Evolutionary conservation across 2,329 filamentous ascomycete species (phyloP), one percentile per base, ranked within the genome.

Genomic region (Alternaria sp.): DNA sequence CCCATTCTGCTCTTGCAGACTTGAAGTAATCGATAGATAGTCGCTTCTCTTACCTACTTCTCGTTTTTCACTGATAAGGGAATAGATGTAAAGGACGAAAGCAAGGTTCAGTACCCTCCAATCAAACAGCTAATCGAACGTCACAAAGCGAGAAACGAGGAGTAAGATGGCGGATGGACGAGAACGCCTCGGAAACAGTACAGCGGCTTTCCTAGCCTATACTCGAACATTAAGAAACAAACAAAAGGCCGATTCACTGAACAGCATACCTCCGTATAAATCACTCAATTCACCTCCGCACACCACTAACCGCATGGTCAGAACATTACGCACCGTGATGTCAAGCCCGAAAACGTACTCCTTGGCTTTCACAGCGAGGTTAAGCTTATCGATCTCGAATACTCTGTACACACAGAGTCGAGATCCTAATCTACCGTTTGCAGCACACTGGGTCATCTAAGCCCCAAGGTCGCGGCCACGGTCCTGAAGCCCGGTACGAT

Each of bases 331-430:
- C 93, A 97, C 80, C 87, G 93, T 57, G 93, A 97, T 72, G 96
- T 97, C 81, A 97, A 97, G 82, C 93, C 14, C 3, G 94, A 97
- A 81, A 97, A 97, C 72, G 97, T 97, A 65, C 85, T 97, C n/a
- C 89, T 97, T 27, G 94, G 94, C 4, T 92, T 97, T 59, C 93
- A 97, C 75, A 93, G 92, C 63, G 94, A 98, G 84, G 93, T 97
- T 82, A 97, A 97, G 81, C 93, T 97, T 73, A 95, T 92, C 7
- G 94, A 97, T 80, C 97, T 97, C 74, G 94, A 94, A 57, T 97
- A 93, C 93, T 95, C 92, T 79, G 94, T 97, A 6, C 94, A 97
- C 80, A 94, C 94, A 5, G 93, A 93, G 20, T 97, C 94, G 79
- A 94, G 93, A 80, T 85, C 93, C 65, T 86, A 94, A 63, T 90